These are phyloP conservation scores for Saxispiralis lemnorum DNA, from an alignment of 495 filamentous ascomycete genomes.

Conservation along the genomic window DNA sequence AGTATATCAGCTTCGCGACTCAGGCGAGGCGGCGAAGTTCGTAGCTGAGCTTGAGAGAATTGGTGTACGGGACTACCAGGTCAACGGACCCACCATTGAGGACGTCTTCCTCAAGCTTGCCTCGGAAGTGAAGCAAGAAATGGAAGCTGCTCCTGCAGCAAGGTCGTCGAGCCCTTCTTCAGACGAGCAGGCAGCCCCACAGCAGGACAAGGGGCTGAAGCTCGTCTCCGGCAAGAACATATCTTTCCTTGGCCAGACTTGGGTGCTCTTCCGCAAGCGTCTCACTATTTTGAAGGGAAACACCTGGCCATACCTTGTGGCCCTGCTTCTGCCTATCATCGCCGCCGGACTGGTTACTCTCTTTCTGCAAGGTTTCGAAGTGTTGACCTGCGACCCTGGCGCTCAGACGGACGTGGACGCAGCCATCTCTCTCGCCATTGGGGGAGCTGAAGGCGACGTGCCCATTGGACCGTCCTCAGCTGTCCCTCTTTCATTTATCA, in stretches of 20 bases:
- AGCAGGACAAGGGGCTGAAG: conserved; percentile 21
- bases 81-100: conserved; percentile 53
- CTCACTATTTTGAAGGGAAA: conserved; percentile 59
- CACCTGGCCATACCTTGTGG: conserved; percentile 52
- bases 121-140: conserved; percentile 35
- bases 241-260: conserved; percentile 44
- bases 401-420: no score
- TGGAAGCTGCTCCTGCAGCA: conserved; percentile 7
- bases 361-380: conserved; percentile 41
- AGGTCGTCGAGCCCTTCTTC: not conserved
- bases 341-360: conserved; percentile 59
- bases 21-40: conserved; percentile 43
- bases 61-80: conserved; percentile 21
- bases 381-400: conserved; percentile 20
- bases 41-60: conserved; percentile 45
- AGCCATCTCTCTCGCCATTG: no score
- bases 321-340: conserved; percentile 55
- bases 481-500: conserved; percentile 26
- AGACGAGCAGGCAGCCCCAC: conserved; percentile 1
- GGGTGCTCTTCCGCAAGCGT: conserved; percentile 60
- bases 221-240: conserved; percentile 52
- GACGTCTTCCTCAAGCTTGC: conserved; percentile 62
- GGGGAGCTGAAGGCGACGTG: conserved; percentile 20
- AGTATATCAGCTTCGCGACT: conserved; percentile 48
- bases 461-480: conserved; percentile 42